Percentiles rank a stretch among this genome's conserved stretches.
Evolutionary conservation across 306 rosid genomes (phyloP).

Genomic region (Rosa lucieae): DNA sequence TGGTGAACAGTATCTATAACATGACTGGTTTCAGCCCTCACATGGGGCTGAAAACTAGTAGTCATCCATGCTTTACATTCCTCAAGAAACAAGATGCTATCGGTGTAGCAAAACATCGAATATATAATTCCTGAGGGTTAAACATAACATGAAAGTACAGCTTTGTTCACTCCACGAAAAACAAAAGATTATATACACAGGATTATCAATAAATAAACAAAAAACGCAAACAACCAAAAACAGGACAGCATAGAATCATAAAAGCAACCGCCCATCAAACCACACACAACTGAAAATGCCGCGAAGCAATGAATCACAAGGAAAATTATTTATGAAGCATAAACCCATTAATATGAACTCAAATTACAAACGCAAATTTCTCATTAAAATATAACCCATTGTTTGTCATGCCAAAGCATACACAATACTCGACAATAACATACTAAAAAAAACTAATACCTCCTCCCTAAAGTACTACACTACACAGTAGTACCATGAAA

Average conservation of each 20-base stretch:
- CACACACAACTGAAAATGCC: background rate
- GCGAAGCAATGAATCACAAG: background rate
- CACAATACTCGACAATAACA: background rate
- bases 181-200: too few relatives aligned
- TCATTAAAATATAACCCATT: background rate
- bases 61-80: background rate
- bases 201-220: background rate
- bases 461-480: background rate
- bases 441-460: background rate
- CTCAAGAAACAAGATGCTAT: background rate
- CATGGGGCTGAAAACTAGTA: background rate
- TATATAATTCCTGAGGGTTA: too few relatives aligned
- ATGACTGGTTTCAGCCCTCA: background rate
- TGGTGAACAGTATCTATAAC: background rate
- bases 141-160: background rate
- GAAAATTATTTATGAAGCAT: background rate
- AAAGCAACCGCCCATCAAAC: background rate
- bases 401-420: conserved; percentile 7
- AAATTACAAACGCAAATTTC: conserved; percentile 2
- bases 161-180: background rate
- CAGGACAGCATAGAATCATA: background rate
- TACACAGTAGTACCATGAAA: background rate
- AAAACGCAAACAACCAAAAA: background rate
- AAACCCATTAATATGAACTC: background rate
- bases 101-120: too few relatives aligned